Percentiles rank a stretch among this genome's conserved stretches.
phyloP scores from a whole-genome alignment of 2,329 filamentous ascomycete genomes.

The Cladophialophora immunda region DNA sequence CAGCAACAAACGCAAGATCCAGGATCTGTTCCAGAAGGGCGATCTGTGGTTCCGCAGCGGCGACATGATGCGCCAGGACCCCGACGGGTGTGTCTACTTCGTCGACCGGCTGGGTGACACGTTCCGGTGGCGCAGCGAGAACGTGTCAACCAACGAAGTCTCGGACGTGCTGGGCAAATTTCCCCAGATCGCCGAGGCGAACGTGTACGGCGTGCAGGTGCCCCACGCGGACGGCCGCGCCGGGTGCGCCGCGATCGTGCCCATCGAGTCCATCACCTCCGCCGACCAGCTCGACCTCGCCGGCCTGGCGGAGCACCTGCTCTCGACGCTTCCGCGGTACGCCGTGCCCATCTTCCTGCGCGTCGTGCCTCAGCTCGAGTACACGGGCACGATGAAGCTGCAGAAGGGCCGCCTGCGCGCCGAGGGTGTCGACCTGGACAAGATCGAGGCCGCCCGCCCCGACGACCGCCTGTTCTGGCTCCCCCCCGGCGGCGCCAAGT shows the following conservation, averaged over 20 bases:
- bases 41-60: slow-evolving; percentile 86
- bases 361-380: slow-evolving; percentile 65
- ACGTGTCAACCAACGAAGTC: slow-evolving; percentile 83
- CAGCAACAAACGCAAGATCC: slow-evolving; percentile 75
- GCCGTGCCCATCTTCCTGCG: slow-evolving; percentile 79
- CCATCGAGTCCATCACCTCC: slow-evolving; percentile 49
- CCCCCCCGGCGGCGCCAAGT: slow-evolving; percentile 33
- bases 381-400: slow-evolving; percentile 81
- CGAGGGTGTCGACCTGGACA: slow-evolving; percentile 39
- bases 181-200: slow-evolving; percentile 74
- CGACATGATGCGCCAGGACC: slow-evolving; percentile 77
- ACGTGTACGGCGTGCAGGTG: slow-evolving; percentile 83
- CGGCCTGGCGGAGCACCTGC: slow-evolving; percentile 66
- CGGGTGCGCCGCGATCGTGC: slow-evolving; percentile 75
- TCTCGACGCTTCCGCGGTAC: slow-evolving; percentile 71
- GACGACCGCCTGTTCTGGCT: slow-evolving; percentile 40
- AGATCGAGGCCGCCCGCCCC: slow-evolving; percentile 28
- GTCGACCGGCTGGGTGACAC: slow-evolving; percentile 70
- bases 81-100: slow-evolving; percentile 78
- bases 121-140: slow-evolving; percentile 74
- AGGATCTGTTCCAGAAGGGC: slow-evolving; percentile 76
- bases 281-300: slow-evolving; percentile 65
- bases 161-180: slow-evolving; percentile 75
- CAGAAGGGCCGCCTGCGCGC: slow-evolving; percentile 72
- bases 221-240: slow-evolving; percentile 84